A percentile compares a stretch with the other conserved stretches of the same genome.
Evolutionary conservation across 768 basidiomycete species (phyloP).

Genomic region (Floccularia luteovirens): DNA sequence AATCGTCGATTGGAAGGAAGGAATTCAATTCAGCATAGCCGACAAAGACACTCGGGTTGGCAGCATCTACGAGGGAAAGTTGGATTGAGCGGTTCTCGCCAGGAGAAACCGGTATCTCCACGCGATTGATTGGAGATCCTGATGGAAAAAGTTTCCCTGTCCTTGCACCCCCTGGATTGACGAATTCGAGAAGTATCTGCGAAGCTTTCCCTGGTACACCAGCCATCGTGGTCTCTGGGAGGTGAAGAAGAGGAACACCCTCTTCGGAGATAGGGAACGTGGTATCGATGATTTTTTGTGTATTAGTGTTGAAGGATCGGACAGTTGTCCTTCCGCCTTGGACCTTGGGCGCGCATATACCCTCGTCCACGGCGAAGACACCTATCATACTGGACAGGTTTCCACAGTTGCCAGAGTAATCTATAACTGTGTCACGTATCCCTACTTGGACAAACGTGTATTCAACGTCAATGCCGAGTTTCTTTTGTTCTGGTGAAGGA

Average conservation of each 20-base stretch:
- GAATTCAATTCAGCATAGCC: conserved; percentile 29
- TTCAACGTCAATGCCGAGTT: conserved; percentile 47
- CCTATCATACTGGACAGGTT: conserved; percentile 72
- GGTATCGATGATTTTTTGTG: conserved; percentile 58
- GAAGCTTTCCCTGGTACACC: conserved; percentile 65
- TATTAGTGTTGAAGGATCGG: conserved; percentile 66
- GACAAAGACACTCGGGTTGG: conserved; percentile 70
- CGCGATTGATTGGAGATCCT: conserved; percentile 28
- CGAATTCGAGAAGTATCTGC: conserved; percentile 57
- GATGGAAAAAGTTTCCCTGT: conserved; percentile 69
- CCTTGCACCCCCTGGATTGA: conserved; percentile 58
- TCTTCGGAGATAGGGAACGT: conserved; percentile 50
- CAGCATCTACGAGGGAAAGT: conserved; percentile 61
- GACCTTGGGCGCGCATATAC: conserved; percentile 26
- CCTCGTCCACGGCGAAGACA: conserved; percentile 64
- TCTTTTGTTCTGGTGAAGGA: conserved; percentile 32
- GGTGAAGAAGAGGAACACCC: conserved; percentile 34
- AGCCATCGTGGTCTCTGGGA: conserved; percentile 48
- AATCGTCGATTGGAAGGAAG: conserved; percentile 30
- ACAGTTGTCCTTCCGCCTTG: conserved; percentile 30
- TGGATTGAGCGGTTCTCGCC: conserved; percentile 16
- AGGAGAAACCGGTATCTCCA: conserved; percentile 4
- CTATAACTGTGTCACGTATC: conserved; percentile 50
- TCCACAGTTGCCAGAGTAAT: conserved; percentile 71
- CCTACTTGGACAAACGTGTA: conserved; percentile 68